Base-by-base conservation (phyloP, 352 stramenopile species). In the Globisporangium emineosum region DNA sequence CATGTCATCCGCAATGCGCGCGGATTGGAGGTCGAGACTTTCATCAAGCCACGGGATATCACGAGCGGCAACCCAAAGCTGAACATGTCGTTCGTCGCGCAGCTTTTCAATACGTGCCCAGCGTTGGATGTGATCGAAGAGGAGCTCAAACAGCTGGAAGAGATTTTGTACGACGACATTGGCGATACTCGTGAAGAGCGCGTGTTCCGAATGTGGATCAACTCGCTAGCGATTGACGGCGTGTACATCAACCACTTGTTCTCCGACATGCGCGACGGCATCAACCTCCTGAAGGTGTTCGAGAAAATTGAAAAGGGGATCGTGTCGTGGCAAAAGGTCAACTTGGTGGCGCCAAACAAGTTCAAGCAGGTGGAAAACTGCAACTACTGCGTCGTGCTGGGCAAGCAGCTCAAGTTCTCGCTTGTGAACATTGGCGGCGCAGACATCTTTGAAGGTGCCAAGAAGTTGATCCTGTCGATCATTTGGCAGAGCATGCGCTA, bases 401-500 rank as follows among this genome's bases (percentile, higher is more conserved):
- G 85, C 66, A 96, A 96, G 65, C 75, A 96, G 60, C 72, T 97
- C 45, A 90, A 93, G 68, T 94, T 97, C 57, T 93, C 81, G 53
- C 70, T 97, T 7, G 87, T 97, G 1, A 97, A 97, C 70, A 88
- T 97, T 54, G 93, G 91, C 25, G 90, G 90, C 7, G 76, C 93
- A 0, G 93, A 98, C 71, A 98, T 98, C 55, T 94, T 89, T 33
- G 91, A 97, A 68, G 87, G 83, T 53, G 96, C 96, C 50, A 94
- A 95, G 70, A 98, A 98, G 73, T 80, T 98, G 64, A 97, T 97
- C 52, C 66, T 98, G 52, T 96, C 89, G 53, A 90, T 98, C 37
- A 95, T 98, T 37, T 98, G 91, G 93, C 93, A 98, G 76, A 90
- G 91, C 64, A 98, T 98, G 93, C 83, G 93, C 37, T 81, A 94